Evolutionary conservation across 352 stramenopile species (phyloP), one percentile per base, ranked within the genome.

Genomic region (Saprolegnia diclina): DNA sequence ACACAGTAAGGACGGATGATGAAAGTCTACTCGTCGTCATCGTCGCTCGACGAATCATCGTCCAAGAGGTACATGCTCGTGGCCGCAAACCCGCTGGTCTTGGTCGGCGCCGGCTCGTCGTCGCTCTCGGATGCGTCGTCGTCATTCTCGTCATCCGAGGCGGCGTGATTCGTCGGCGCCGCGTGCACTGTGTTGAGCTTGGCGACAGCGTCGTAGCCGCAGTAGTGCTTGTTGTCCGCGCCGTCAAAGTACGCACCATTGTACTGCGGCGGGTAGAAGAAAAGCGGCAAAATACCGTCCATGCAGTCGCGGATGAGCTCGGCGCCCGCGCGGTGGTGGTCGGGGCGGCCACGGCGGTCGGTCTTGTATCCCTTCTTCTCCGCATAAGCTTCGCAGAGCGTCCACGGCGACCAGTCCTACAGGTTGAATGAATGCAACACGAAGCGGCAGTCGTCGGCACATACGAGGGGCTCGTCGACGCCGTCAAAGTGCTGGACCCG

Each of bases 231-330:
- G 38, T 66, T 53, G 19, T 55, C 1, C 18, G 57, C 40, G 13
- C 57, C 57, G 44, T 66, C 57, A 13, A 66, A 55, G 57, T 66
- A 66, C 44, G 57, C 82, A 26, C 81, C 81, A 4, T 61, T 83
- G 76, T 90, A 93, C 65, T 91, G 74, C 6, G 85, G 85, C 10
- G 85, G 85, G 21, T 91, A 74, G 71, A 93, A 93, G 70, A 87
- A 91, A 4, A 93, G 76, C 14, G 85, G 85, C 35, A 93, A 66
- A 71, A 91, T 91, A 32, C 83, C 85, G 72, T 93, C 85, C 40
- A 91, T 81, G 3, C 83, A 90, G 56, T 93, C 85, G 24, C 85
- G 83, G 44, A 93, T 80, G n/a, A 93, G 71, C 71, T 93, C 85
- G 18, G 83, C 79, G 57, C 85, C 86, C 53, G 86, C 86, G 44